Percentiles rank a stretch among this genome's conserved stretches.
These are phyloP conservation scores for Mucor lusitanicus DNA, from an alignment of 371 early-diverging fungal genomes.

Conservation along the genomic window DNA sequence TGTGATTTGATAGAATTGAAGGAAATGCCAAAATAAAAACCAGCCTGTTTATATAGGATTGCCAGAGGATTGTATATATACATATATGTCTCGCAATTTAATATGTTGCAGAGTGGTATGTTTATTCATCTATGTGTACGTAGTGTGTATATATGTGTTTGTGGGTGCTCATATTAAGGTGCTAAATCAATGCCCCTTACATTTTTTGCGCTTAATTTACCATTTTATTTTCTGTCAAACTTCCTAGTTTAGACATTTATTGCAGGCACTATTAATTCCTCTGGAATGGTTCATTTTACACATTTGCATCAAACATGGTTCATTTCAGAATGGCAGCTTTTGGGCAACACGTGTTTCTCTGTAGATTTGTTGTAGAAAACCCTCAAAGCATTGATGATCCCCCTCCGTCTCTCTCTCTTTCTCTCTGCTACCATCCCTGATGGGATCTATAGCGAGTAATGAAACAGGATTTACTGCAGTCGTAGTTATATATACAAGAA, in stretches of 20 bases:
- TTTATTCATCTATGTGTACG: conserved; percentile 1
- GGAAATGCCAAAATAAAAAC: neutral
- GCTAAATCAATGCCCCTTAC: neutral
- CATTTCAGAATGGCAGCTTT: neutral
- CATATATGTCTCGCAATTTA: conserved; percentile 1
- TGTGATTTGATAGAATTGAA: neutral
- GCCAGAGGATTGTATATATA: neutral
- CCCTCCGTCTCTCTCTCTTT: neutral
- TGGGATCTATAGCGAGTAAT: neutral
- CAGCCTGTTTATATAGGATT: neutral
- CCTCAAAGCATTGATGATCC: neutral
- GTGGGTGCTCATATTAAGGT: neutral
- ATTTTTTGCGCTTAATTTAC: conserved; percentile 4
- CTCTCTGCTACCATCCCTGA: no score
- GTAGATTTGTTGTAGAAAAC: neutral
- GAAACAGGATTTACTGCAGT: neutral
- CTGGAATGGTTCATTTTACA: neutral
- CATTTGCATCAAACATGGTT: conserved; percentile 1
- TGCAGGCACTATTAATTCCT: neutral
- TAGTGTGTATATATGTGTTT: neutral
- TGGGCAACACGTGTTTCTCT: conserved; percentile 2
- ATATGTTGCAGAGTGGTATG: neutral
- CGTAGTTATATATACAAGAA: neutral
- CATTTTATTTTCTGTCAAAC: conserved; percentile 4
- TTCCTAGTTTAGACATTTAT: neutral